Evolutionary conservation across 2,329 filamentous ascomycete species (phyloP), one percentile per base, ranked within the genome.

Genomic region (Pyrenochaeta sp.): DNA sequence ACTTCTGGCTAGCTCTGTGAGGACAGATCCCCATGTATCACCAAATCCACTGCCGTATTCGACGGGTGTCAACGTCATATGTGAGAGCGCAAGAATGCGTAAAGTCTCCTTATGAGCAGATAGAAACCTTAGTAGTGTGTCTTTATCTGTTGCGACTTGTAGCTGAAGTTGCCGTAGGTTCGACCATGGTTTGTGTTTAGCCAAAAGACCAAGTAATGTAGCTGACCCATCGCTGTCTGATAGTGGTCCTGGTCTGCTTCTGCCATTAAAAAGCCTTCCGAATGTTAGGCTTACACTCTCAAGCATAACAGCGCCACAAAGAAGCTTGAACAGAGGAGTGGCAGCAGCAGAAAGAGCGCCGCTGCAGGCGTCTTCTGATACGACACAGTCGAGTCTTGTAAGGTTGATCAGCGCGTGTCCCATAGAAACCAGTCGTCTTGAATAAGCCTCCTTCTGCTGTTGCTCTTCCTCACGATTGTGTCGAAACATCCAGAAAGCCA

Each of bases 341-440:
- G 15, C 34, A 7, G 21, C 21, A 21, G 20, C 17, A 13, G 17
- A 37, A 7, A 37, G 18, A 23, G 14, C 34, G n/a, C 20, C 34
- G 26, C 17, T 26, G 13, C 26, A 6, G 13, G 7, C 34, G 11
- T 24, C 34, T 37, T 37, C 34, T 7, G 34, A 15, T 9, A 37
- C 22, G 19, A 21, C 23, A 21, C 34, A 37, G 17, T 37, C 34
- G 21, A 37, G 13, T 20, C 20, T 17, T 10, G 34, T 37, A 13
- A 37, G 20, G 11, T 37, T 10, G 8, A 6, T 6, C 11, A 37
- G 18, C 8, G 20, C 34, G 15, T 24, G 8, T 21, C 11, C 21
- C 10, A 37, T 37, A 15, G 26, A n/a, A 15, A 23, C 6, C 34
- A 37, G 22, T 21, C 26, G 34, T 21, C 34, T 23, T 26, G 22